These are phyloP conservation scores for Alternaria metachromatica DNA, from an alignment of 2,329 filamentous ascomycete genomes.

Conservation along the genomic window DNA sequence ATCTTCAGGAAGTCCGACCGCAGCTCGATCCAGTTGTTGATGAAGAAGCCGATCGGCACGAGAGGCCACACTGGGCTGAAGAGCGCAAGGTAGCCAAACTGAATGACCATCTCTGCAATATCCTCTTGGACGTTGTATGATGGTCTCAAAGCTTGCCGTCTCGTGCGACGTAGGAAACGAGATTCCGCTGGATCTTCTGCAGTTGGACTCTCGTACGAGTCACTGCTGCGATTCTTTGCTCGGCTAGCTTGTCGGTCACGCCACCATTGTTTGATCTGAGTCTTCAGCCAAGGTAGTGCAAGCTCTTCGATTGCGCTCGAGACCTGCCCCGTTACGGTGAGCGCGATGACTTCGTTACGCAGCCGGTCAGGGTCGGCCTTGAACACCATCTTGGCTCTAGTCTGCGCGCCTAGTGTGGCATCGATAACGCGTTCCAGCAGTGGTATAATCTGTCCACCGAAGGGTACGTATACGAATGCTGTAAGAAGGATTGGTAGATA, in stretches of 20 bases:
- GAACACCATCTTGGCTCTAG: conserved; percentile 23
- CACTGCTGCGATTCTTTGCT: neutral
- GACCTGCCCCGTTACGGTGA: conserved; percentile 44
- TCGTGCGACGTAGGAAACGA: conserved; percentile 37
- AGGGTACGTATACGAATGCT: conserved; percentile 43
- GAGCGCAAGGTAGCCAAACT: conserved; percentile 45
- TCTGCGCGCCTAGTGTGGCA: conserved; percentile 15
- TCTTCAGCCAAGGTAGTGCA: conserved; percentile 40
- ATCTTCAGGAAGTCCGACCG: conserved; percentile 46
- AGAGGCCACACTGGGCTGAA: conserved; percentile 47
- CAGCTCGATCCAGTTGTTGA: conserved; percentile 48
- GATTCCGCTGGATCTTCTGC: conserved; percentile 38
- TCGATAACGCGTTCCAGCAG: conserved; percentile 30
- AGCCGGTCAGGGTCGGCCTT: conserved; percentile 36
- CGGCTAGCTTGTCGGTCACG: conserved; percentile 31
- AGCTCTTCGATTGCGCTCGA: conserved; percentile 40
- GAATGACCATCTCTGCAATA: conserved; percentile 45
- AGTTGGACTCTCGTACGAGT: neutral
- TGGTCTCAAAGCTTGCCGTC: conserved; percentile 37
- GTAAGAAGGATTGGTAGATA: conserved; percentile 46
- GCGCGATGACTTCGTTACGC: conserved; percentile 43
- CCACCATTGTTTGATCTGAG: conserved; percentile 36
- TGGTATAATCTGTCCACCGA: conserved; percentile 34
- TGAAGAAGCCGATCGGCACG: conserved; percentile 43
- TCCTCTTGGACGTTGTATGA: conserved; percentile 47